Percentiles rank a stretch among this genome's conserved stretches.
Conservation (phyloP, 495 filamentous ascomycete species). For the Filosporella fistucella region DNA sequence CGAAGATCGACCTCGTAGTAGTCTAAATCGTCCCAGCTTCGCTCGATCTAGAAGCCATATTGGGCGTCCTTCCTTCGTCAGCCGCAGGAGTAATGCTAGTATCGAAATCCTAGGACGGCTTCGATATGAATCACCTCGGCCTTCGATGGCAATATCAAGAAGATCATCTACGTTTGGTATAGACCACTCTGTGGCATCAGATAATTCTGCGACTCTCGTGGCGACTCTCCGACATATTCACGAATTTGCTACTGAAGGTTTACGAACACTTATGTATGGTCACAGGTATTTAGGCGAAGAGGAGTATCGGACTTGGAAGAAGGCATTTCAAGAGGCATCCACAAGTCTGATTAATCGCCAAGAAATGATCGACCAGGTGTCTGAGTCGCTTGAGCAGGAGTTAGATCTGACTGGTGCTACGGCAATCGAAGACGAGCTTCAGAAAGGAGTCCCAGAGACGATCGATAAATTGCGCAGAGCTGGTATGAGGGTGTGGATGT, state of each 20-base stretch:
- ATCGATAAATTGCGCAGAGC: conserved; percentile 77
- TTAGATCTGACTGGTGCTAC: conserved; percentile 82
- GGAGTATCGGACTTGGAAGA: conserved; percentile 74
- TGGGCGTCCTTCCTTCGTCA: too few relatives aligned
- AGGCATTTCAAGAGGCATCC: conserved; percentile 68
- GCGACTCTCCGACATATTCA: conserved; percentile 62
- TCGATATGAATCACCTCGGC: not conserved
- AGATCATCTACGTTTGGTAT: not conserved
- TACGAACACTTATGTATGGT: conserved; percentile 81
- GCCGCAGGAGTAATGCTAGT: not conserved
- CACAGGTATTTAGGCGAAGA: conserved; percentile 70
- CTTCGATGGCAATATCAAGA: not conserved
- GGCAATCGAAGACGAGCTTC: conserved; percentile 90
- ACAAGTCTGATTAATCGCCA: conserved; percentile 83
- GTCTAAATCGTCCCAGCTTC: not conserved
- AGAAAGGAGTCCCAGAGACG: conserved; percentile 83
- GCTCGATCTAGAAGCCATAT: too few relatives aligned
- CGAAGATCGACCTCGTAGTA: not conserved
- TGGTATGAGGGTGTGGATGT: conserved; percentile 95
- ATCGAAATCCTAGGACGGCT: not conserved
- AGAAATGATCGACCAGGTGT: conserved; percentile 69
- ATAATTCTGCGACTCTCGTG: too few relatives aligned
- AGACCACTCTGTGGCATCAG: too few relatives aligned
- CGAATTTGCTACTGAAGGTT: conserved; percentile 84
- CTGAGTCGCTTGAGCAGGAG: conserved; percentile 72